Base-by-base conservation (phyloP, 1,284 basidiomycete species). In the Phylloporus sp. region DNA sequence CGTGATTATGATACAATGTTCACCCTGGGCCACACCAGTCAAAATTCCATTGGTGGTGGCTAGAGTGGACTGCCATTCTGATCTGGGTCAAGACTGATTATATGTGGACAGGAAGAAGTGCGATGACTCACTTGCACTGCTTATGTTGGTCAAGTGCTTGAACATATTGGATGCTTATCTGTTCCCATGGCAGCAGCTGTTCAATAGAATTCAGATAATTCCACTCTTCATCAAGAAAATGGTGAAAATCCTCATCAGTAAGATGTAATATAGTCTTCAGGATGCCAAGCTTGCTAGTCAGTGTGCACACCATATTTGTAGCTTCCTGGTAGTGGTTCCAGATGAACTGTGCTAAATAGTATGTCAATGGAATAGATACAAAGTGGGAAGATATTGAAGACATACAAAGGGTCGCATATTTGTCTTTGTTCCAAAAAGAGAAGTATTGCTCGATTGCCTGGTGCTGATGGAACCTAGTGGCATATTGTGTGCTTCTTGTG, bases 381-480 rank as follows among this genome's bases (percentile, higher is more conserved):
- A 44, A 17, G 11, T 7, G 18, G 22, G 40, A n/a, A 22, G 5
- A 7, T 11, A 31, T 50, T 22, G 20, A 17, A 15, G 18, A 37
- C 24, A 4, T 60, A 67, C 62, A 39, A 17, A 68, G 26, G 4
- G 20, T 37, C 1, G 44, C 42, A 28, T 66, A 69, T 31, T 69
- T 69, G 32, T 69, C 66, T 3, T 17, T 20, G 24, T 69, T 55
- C 58, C 64, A 69, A 34, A 66, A 69, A 1, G 32, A 7, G 10
- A 66, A 68, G 10, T 64, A 39, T 52, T 68, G 7, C 29, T 68
- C 54, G 3, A 68, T 63, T 2, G 52, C 57, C 54, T 68, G 64
- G n/a, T 62, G 64, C 4, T 28, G n/a, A 50, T 66, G 67, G 4
- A 68, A 66, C 1, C 2, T 1, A 0, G 28, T 44, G 2, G 56